Evolutionary conservation across 176 grass and related monocot genomes (phyloP).

Genomic region (Oryza meridionalis): DNA sequence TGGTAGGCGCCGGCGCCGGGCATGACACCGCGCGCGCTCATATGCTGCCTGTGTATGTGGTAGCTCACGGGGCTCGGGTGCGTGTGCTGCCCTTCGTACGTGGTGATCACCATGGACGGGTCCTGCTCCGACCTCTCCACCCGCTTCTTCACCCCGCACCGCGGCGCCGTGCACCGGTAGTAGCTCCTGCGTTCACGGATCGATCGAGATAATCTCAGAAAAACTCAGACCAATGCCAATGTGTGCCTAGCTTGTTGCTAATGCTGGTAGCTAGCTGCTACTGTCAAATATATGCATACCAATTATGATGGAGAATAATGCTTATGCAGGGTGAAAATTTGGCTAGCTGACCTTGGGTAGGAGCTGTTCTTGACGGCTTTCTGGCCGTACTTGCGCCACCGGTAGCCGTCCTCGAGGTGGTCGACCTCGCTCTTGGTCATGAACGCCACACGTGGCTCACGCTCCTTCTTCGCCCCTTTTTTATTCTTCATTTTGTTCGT

Average conservation of each 20-base stretch:
- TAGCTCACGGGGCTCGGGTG: constrained; percentile 52
- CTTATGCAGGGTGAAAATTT: too few relatives aligned
- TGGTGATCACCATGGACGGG: constrained; percentile 70
- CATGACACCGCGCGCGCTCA: background rate
- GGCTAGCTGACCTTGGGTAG: constrained; percentile 60
- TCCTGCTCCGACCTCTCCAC: constrained; percentile 83
- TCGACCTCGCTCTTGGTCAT: constrained; percentile 79
- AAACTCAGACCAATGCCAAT: background rate
- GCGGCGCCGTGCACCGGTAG: constrained; percentile 76
- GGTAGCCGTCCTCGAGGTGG: constrained; percentile 90
- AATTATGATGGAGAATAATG: too few relatives aligned
- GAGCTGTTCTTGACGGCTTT: constrained; percentile 95
- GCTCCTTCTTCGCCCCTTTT: constrained; percentile 48
- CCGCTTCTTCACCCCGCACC: constrained; percentile 83
- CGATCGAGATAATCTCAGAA: background rate
- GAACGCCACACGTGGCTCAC: constrained; percentile 47
- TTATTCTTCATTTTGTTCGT: constrained; percentile 20
- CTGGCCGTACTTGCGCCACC: constrained; percentile 99
- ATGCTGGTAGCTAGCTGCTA: background rate
- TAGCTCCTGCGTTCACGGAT: constrained; percentile 62
- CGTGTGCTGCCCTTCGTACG: constrained; percentile 80
- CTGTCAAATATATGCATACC: too few relatives aligned
- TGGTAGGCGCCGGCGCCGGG: background rate
- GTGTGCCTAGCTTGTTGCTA: background rate
- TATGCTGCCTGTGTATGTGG: constrained; percentile 2